Conservation (phyloP, 225 moss, liverwort and hornwort genomes). For the Thuidium tamariscinum region DNA sequence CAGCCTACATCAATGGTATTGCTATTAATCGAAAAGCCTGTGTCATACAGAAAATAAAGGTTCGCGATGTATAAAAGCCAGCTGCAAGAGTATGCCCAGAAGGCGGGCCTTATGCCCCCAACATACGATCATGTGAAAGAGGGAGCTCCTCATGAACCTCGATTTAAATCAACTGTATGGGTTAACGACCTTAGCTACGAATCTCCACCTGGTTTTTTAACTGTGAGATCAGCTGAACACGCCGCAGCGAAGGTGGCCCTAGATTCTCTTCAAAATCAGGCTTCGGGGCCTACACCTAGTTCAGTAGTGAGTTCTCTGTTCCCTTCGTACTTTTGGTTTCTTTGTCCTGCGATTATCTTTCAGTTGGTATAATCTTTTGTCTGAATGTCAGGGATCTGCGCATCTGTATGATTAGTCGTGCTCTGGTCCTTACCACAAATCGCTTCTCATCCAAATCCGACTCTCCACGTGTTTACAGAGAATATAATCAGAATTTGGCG, state of each 20-base stretch:
- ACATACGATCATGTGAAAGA: constrained; percentile 89
- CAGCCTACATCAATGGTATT: not conserved
- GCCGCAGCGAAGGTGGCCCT: constrained; percentile 90
- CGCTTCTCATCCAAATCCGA: not conserved
- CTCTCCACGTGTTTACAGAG: not conserved
- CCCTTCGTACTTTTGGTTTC: not conserved
- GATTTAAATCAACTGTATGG: constrained; percentile 78
- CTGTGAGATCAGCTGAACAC: constrained; percentile 90
- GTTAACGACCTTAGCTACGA: constrained; percentile 62
- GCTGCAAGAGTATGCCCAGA: constrained; percentile 98
- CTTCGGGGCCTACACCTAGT: constrained; percentile 50
- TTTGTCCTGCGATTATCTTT: not conserved
- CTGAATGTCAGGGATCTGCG: not conserved
- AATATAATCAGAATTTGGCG: not conserved
- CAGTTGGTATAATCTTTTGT: not conserved
- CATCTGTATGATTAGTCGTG: not conserved
- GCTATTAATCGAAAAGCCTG: not conserved
- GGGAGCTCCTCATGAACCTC: constrained; percentile 91
- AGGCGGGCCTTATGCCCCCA: constrained; percentile 75
- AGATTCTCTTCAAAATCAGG: constrained; percentile 50
- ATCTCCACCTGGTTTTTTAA: constrained; percentile 64
- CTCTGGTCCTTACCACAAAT: not conserved
- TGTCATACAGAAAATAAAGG: constrained; percentile 6
- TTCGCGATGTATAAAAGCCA: constrained; percentile 94
- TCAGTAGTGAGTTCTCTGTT: constrained; percentile 61